phyloP scores from a whole-genome alignment of 345 rosid genomes.

The Kernera saxatilis region DNA sequence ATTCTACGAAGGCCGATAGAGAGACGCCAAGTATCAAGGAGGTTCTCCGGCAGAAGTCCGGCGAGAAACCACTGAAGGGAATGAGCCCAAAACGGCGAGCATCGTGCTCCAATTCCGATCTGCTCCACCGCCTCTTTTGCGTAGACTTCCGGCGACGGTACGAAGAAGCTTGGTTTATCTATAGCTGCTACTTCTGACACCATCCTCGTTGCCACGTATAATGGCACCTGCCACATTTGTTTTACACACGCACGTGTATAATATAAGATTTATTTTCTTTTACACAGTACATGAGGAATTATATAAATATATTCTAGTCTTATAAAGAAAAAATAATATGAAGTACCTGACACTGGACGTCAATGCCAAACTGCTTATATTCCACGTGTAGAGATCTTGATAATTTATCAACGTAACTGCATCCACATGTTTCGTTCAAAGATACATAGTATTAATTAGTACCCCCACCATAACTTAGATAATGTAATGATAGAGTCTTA shows the following conservation, averaged over 20 bases:
- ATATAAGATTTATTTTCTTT: neutral
- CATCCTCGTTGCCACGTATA: slow-evolving; percentile 82
- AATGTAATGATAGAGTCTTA: too few relatives aligned
- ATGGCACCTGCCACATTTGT: slow-evolving; percentile 46
- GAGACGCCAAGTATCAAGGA: slow-evolving; percentile 79
- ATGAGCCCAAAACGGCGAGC: slow-evolving; percentile 83
- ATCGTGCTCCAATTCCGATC: slow-evolving; percentile 56
- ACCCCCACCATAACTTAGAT: too few relatives aligned
- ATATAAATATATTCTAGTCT: neutral
- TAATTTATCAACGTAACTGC: slow-evolving; percentile 62
- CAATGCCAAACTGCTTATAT: slow-evolving; percentile 60
- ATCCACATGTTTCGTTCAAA: neutral
- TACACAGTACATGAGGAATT: neutral
- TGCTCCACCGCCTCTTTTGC: slow-evolving; percentile 47
- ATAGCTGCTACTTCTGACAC: slow-evolving; percentile 51
- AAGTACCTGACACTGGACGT: slow-evolving; percentile 84
- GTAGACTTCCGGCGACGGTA: slow-evolving; percentile 56
- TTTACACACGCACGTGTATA: neutral
- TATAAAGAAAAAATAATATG: neutral
- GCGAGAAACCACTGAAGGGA: slow-evolving; percentile 68
- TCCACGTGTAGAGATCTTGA: slow-evolving; percentile 74
- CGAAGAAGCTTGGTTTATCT: slow-evolving; percentile 42
- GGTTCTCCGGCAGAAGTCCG: slow-evolving; percentile 38
- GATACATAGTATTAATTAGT: too few relatives aligned
- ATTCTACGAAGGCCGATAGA: slow-evolving; percentile 59